Conservation (phyloP, 345 rosid genomes). For the Geranium rotundifolium region DNA sequence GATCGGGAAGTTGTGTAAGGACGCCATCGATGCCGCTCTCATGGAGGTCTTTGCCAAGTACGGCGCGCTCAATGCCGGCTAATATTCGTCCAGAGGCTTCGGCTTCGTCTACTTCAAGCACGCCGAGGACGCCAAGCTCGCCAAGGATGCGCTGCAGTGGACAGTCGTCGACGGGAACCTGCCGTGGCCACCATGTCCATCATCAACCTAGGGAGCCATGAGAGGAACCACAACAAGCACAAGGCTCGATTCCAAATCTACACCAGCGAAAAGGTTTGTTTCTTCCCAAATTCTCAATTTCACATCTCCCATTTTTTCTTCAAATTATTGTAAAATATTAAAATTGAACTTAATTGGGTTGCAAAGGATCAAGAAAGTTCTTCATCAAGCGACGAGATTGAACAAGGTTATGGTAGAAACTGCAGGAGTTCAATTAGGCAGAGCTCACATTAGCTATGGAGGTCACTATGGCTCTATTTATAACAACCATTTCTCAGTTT, state of each 20-base stretch:
- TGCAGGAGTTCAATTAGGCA: conserved; percentile 58
- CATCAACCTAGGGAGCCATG: conserved; percentile 49
- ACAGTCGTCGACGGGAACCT: conserved; percentile 41
- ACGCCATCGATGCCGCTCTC: conserved; percentile 55
- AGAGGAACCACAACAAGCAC: conserved; percentile 32
- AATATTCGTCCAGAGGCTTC: conserved; percentile 56
- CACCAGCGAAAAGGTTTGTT: conserved; percentile 60
- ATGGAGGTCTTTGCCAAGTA: conserved; percentile 43
- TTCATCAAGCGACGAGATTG: conserved; percentile 45
- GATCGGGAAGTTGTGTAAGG: conserved; percentile 62
- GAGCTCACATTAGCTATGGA: conserved; percentile 70
- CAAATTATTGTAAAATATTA: too few relatives aligned
- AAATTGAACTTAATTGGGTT: background rate
- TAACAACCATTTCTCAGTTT: too few relatives aligned
- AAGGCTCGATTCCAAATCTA: conserved; percentile 56
- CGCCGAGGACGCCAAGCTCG: conserved; percentile 72
- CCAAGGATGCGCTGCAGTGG: conserved; percentile 73
- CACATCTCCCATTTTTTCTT: too few relatives aligned
- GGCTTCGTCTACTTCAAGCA: conserved; percentile 71
- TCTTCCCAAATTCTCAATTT: too few relatives aligned
- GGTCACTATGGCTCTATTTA: conserved; percentile 56
- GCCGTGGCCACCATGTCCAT: conserved; percentile 80
- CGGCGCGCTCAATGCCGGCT: conserved; percentile 62
- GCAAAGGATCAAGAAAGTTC: conserved; percentile 68
- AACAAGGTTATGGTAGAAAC: conserved; percentile 58